Percentiles rank a stretch among this genome's conserved stretches.
Conservation (phyloP, 2,329 filamentous ascomycete genomes). For the Periconia sp. region DNA sequence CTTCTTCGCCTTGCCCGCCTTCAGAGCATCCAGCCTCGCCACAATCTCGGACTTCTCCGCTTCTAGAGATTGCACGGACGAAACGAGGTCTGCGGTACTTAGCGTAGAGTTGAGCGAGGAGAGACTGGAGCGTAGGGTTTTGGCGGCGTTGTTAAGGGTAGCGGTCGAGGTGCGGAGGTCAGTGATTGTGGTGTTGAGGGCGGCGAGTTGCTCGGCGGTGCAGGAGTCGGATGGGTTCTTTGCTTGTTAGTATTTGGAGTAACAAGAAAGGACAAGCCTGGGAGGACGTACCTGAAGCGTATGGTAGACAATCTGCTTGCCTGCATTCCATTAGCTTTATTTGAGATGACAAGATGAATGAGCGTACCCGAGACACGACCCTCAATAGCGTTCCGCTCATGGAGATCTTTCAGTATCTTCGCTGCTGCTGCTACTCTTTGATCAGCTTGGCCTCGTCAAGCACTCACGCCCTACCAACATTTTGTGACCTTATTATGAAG, state of each 20-base stretch:
- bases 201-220: slow-evolving; percentile 56
- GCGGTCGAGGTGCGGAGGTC: slow-evolving; percentile 54
- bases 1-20: slow-evolving; percentile 50
- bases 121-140: slow-evolving; percentile 56
- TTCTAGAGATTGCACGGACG: slow-evolving; percentile 52
- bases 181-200: slow-evolving; percentile 57
- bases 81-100: slow-evolving; percentile 58
- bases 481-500: slow-evolving; percentile 67
- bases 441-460: slow-evolving; percentile 17
- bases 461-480: slow-evolving; percentile 36
- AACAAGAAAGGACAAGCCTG: neutral
- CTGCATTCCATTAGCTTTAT: too few relatives aligned
- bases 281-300: slow-evolving; percentile 49
- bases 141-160: slow-evolving; percentile 54
- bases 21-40: slow-evolving; percentile 49
- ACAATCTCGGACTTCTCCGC: slow-evolving; percentile 51
- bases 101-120: slow-evolving; percentile 55
- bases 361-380: slow-evolving; percentile 59
- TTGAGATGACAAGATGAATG: too few relatives aligned
- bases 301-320: slow-evolving; percentile 69
- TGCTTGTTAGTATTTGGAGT: neutral
- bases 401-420: slow-evolving; percentile 68
- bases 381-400: slow-evolving; percentile 65
- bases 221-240: slow-evolving; percentile 59
- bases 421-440: slow-evolving; percentile 58